phyloP scores from a whole-genome alignment of 805 yeast genomes.

The Yamadazyma olivae region DNA sequence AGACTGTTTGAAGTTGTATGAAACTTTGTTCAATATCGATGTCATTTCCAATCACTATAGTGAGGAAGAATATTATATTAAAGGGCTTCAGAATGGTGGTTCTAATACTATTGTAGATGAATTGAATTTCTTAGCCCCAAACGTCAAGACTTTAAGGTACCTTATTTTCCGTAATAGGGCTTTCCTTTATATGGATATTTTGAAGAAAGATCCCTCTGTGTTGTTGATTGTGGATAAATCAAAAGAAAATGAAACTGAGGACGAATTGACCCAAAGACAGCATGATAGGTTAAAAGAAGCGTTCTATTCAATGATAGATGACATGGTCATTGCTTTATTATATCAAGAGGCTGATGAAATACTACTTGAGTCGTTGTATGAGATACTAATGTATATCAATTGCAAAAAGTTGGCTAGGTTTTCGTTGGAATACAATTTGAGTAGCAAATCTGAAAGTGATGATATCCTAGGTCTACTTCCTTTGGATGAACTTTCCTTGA shows the following conservation, averaged over 20 bases:
- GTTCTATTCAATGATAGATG: constrained; percentile 53
- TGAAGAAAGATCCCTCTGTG: constrained; percentile 13
- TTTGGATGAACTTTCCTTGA: constrained; percentile 9
- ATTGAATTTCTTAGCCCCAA: constrained; percentile 54
- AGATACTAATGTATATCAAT: constrained; percentile 49
- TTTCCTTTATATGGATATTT: constrained; percentile 52
- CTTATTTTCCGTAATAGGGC: constrained; percentile 82
- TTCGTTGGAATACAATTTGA: constrained; percentile 56
- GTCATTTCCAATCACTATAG: constrained; percentile 50
- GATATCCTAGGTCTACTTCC: constrained; percentile 34
- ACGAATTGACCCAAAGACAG: constrained; percentile 5
- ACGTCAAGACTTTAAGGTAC: constrained; percentile 70
- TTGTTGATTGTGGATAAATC: constrained; percentile 14
- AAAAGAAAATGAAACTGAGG: constrained; percentile 21
- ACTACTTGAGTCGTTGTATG: constrained; percentile 47
- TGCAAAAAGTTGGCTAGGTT: constrained; percentile 50
- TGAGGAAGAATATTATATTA: constrained; percentile 35
- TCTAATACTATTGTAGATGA: constrained; percentile 34
- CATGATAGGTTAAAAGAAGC: constrained; percentile 12
- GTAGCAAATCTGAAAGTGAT: constrained; percentile 40
- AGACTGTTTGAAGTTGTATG: constrained; percentile 55
- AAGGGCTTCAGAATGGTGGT: constrained; percentile 39
- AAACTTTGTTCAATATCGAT: constrained; percentile 62
- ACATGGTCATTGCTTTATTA: constrained; percentile 59
- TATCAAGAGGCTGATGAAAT: constrained; percentile 67